These are phyloP conservation scores for Corinectria fuckeliana DNA, from an alignment of 2,329 filamentous ascomycete species.

Conservation along the genomic window DNA sequence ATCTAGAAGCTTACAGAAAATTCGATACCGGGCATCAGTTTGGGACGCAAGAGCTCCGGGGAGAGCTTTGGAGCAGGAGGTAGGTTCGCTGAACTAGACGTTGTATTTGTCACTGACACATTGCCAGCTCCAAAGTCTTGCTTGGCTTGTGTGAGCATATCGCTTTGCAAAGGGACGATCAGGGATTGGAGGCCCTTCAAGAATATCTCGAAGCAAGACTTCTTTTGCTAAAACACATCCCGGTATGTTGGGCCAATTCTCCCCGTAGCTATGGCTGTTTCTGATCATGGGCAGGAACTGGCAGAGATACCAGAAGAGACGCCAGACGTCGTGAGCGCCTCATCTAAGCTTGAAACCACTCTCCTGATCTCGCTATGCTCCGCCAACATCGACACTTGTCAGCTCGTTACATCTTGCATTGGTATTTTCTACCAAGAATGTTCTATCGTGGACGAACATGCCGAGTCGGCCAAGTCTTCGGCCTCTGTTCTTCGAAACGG, in stretches of 20 bases:
- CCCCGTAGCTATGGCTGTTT: background rate
- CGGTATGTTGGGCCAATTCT: conserved; percentile 45
- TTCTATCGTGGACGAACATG: conserved; percentile 57
- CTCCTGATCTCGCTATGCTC: conserved; percentile 70
- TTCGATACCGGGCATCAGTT: conserved; percentile 36
- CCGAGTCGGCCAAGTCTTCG: conserved; percentile 57
- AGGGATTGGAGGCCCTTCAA: conserved; percentile 55
- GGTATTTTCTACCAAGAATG: conserved; percentile 68
- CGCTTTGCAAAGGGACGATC: conserved; percentile 50
- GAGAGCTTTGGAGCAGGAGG: conserved; percentile 61
- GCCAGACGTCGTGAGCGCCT: conserved; percentile 59
- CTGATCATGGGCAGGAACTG: conserved; percentile 53
- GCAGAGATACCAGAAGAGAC: conserved; percentile 61
- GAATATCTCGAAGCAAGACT: conserved; percentile 64
- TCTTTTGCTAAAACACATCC: conserved; percentile 57
- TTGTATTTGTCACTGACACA: conserved; percentile 5
- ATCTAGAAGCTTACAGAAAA: conserved; percentile 38
- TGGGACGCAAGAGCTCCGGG: conserved; percentile 38
- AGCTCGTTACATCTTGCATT: conserved; percentile 68
- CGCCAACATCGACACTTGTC: conserved; percentile 69
- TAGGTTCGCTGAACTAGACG: conserved; percentile 38
- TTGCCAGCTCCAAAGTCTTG: conserved; percentile 46
- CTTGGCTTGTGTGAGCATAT: conserved; percentile 58
- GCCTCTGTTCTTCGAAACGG: conserved; percentile 64
- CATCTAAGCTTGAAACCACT: conserved; percentile 65